These are phyloP conservation scores for Naganishia vaughanmartiniae DNA, from an alignment of 768 basidiomycete genomes.

Conservation along the genomic window DNA sequence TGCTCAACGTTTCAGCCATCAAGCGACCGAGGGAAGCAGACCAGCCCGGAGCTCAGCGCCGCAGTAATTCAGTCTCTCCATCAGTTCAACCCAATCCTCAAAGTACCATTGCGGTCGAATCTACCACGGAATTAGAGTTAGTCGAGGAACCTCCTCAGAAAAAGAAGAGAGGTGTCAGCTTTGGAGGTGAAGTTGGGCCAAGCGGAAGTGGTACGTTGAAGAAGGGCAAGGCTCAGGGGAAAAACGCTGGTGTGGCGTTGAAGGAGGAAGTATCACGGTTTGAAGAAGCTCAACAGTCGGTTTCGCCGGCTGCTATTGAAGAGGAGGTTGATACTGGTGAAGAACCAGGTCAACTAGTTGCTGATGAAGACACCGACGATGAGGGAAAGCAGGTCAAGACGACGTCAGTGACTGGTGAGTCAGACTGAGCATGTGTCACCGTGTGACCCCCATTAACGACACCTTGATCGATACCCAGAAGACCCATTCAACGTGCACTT, in stretches of 20 bases:
- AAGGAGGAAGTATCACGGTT: constrained; percentile 21
- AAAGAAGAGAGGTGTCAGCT: constrained; percentile 46
- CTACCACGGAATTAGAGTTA: constrained; percentile 12
- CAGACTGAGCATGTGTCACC: background rate
- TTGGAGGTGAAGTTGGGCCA: constrained; percentile 50
- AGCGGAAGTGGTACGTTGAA: constrained; percentile 42
- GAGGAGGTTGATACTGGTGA: background rate
- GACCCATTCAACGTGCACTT: constrained; percentile 74
- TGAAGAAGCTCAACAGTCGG: background rate
- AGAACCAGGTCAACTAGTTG: constrained; percentile 20
- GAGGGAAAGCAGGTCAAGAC: constrained; percentile 13
- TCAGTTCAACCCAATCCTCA: constrained; percentile 5
- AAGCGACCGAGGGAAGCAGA: constrained; percentile 55
- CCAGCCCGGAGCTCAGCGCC: constrained; percentile 39
- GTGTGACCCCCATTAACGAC: no score
- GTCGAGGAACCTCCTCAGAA: constrained; percentile 35
- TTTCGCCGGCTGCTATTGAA: constrained; percentile 2
- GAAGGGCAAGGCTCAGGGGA: constrained; percentile 57
- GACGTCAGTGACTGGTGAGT: constrained; percentile 34
- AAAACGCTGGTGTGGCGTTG: constrained; percentile 17
- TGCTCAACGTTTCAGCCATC: constrained; percentile 83
- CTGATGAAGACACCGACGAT: constrained; percentile 34
- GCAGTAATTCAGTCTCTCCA: constrained; percentile 14
- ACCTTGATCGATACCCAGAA: constrained; percentile 25
- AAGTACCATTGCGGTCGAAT: constrained; percentile 9